A percentile compares a stretch with the other conserved stretches of the same genome.
Conservation (phyloP, 2,329 filamentous ascomycete species). For the Nothomitra cinnamomea region DNA sequence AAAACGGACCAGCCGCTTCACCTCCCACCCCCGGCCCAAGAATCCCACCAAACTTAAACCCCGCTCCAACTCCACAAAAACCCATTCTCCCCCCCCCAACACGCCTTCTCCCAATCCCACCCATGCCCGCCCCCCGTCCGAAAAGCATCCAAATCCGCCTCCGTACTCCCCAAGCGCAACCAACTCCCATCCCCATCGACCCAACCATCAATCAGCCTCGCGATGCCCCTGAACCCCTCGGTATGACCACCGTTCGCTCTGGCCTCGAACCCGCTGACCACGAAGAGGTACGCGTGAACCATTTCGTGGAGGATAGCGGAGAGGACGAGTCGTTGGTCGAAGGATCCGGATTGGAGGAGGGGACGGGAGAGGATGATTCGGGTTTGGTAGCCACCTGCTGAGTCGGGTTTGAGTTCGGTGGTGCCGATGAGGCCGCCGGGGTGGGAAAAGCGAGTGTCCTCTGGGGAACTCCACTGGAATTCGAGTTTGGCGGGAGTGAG, state of each 20-base stretch:
- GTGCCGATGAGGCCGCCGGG: constrained; percentile 42
- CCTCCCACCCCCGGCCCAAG: background rate
- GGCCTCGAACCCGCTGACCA: constrained; percentile 41
- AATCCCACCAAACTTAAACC: background rate
- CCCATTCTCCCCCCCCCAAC: background rate
- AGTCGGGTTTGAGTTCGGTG: constrained; percentile 36
- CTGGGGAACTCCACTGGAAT: constrained; percentile 48
- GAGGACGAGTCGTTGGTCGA: constrained; percentile 43
- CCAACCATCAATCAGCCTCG: constrained; percentile 43
- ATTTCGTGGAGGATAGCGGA: constrained; percentile 50
- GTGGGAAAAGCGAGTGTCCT: constrained; percentile 34
- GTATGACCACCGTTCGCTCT: constrained; percentile 41
- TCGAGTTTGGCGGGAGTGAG: constrained; percentile 16
- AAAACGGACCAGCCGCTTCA: background rate
- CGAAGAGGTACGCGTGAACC: constrained; percentile 49
- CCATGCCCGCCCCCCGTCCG: background rate
- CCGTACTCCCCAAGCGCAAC: constrained; percentile 40
- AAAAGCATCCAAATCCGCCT: constrained; percentile 42
- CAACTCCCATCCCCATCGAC: constrained; percentile 36
- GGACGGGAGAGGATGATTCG: constrained; percentile 43
- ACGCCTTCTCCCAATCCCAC: background rate
- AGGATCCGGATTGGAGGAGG: constrained; percentile 37
- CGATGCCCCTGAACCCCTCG: constrained; percentile 40
- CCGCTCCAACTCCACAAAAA: background rate
- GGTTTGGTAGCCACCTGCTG: constrained; percentile 38